Evolutionary conservation across 2,329 filamentous ascomycete genomes (phyloP).

Genomic region (Penicillium janthinellum): DNA sequence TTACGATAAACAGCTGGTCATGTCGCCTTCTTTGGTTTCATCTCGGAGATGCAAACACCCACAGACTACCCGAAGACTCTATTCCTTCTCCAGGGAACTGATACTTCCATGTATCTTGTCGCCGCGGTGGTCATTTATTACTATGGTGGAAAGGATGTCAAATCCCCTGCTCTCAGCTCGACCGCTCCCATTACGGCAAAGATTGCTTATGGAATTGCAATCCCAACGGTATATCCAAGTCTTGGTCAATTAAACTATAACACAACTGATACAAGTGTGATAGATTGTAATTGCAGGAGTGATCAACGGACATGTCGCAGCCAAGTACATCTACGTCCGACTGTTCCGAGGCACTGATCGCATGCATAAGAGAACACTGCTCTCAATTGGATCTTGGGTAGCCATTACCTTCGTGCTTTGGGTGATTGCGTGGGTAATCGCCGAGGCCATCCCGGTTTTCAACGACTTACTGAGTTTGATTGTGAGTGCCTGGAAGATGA

Average conservation of each 20-base stretch:
- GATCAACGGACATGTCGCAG: conserved; percentile 66
- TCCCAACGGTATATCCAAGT: conserved; percentile 54
- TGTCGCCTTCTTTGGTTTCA: conserved; percentile 68
- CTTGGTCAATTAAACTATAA: not conserved
- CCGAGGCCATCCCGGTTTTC: conserved; percentile 69
- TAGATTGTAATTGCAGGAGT: conserved; percentile 67
- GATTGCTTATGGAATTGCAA: conserved; percentile 66
- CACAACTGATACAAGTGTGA: not conserved
- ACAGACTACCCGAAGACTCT: conserved; percentile 63
- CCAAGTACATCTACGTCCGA: conserved; percentile 62
- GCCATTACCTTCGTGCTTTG: conserved; percentile 57
- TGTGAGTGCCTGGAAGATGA: conserved; percentile 12
- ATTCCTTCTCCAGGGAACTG: conserved; percentile 58
- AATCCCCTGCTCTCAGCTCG: conserved; percentile 67
- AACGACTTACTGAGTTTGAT: conserved; percentile 65
- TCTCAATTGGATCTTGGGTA: conserved; percentile 59
- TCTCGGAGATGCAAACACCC: conserved; percentile 64
- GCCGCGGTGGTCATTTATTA: conserved; percentile 68
- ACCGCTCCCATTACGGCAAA: conserved; percentile 59
- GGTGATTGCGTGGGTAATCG: conserved; percentile 65
- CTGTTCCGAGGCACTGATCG: conserved; percentile 61
- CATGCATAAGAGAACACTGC: conserved; percentile 49
- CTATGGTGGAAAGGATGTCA: conserved; percentile 62
- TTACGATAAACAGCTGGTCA: conserved; percentile 48
- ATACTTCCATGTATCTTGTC: conserved; percentile 63